Base-by-base conservation (phyloP, 176 grass and related monocot species). In the Avena sativa region DNA sequence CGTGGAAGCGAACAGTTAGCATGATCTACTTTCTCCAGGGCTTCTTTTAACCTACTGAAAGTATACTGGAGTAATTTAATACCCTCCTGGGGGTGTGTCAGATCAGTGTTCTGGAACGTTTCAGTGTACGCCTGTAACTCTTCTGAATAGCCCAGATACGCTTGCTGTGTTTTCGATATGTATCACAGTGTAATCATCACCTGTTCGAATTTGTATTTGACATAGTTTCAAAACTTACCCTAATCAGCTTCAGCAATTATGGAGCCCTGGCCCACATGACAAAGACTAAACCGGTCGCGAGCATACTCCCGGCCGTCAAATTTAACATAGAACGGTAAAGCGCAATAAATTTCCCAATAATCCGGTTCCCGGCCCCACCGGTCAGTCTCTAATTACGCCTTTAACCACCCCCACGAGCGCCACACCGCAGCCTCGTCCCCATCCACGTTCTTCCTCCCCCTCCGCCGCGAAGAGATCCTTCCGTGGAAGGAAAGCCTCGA, bases 381-480 rank as follows among this genome's bases (percentile, higher is more conserved):
- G 77, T 85, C 86, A 85, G 81, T 9, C 2, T 47, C 6, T 50
- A 8, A 61, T 73, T 74, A 47, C 34, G 30, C 59, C 30, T 63
- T 12, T 44, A 61, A 44, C 78, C 38, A 60, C 26, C 26, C 26
- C 46, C 13, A 70, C 83, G 71, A 17, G 84, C 88, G 84, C 38
- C 83, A 15, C 14, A 61, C 30, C 26, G 47, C 86, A 12, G 14
- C 21, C 61, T 38, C 78, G 38, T 81, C 43, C 67, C 43, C 64
- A 46, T 20, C 49, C 53, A 25, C 12, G 53, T 17, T 83, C 80
- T 58, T 16, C 49, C 40, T 43, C 32, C 62, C 26, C 68, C 80
- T 43, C 72, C 60, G 61, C 82, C 74, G 74, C 25, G 77, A 49
- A 71, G 88, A 88, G 91, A 88, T 86, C 74, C 79, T 60, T 64